A percentile compares a stretch with the other conserved stretches of the same genome.
Evolutionary conservation across 2,329 filamentous ascomycete genomes (phyloP).

Genomic region (Claviceps pazoutovae): DNA sequence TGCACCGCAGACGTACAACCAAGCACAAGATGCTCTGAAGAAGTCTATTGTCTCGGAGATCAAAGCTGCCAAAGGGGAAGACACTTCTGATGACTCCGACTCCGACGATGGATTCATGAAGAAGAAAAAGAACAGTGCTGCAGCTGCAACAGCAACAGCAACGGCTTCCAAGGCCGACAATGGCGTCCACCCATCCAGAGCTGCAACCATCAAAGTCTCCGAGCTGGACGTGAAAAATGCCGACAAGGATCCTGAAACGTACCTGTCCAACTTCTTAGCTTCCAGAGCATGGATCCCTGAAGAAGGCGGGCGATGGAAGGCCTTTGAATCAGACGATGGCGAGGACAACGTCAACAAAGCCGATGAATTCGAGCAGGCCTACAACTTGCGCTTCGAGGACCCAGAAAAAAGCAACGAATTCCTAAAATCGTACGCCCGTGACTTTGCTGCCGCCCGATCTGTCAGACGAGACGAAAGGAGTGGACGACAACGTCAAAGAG

Average conservation of each 20-base stretch:
- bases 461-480: constrained; percentile 74
- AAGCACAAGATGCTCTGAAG: constrained; percentile 80
- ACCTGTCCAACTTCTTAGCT: constrained; percentile 91
- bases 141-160: constrained; percentile 22
- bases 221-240: constrained; percentile 59
- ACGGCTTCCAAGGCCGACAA: constrained; percentile 20
- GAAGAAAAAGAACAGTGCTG: constrained; percentile 37
- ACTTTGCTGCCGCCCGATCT: constrained; percentile 66
- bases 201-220: constrained; percentile 29
- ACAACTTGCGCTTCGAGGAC: constrained; percentile 93
- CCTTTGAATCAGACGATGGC: constrained; percentile 87
- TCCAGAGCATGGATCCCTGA: constrained; percentile 75
- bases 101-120: constrained; percentile 59
- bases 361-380: constrained; percentile 81
- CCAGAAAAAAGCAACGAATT: constrained; percentile 78
- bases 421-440: constrained; percentile 77
- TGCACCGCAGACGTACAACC: constrained; percentile 56
- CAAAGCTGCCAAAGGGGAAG: constrained; percentile 42
- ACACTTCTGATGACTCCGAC: constrained; percentile 36
- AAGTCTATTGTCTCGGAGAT: constrained; percentile 67
- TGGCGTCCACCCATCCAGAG: constrained; percentile 44
- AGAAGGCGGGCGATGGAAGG: constrained; percentile 53
- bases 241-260: constrained; percentile 80
- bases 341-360: constrained; percentile 60
- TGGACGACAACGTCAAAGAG: constrained; percentile 62